Base-by-base conservation (phyloP, 257 asterid species). In the Plantago elongata region DNA sequence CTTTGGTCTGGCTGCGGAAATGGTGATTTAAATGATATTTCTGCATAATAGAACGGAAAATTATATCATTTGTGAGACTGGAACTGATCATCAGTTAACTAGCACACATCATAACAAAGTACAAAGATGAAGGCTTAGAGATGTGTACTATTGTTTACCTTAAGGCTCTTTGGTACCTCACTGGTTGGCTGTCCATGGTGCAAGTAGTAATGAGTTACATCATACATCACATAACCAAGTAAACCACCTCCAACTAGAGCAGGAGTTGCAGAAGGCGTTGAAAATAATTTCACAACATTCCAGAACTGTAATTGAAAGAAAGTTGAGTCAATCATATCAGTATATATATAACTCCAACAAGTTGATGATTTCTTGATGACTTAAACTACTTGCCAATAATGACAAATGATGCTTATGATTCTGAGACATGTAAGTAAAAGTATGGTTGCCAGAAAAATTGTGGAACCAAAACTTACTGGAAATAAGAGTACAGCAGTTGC, bases 1-100 rank as follows among this genome's bases (percentile, higher is more conserved):
- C 99, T 72, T 86, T 86, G 54, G 73, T 78, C 62, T 92, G 96
- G 68, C 86, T 55, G 22, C 95, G 95, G 80, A 89, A 89, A 72
- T 92, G 99, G 71, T 92, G 99, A 63, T 86, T 85, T 68, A 92
- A 72, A 71, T 92, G 97, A 73, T 89, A 89, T 75, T 75, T 89
- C 98, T 90, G 88, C 83, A 74, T 22, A 51, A 65, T 18, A 45
- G 18, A 22, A 47, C 17, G 9, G 45, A 48, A 62, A 14, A 34
- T 29, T 17, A 30, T 48, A 62, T 67, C 54, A 71, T 13, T 5
- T 22, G 49, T 57, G 46, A 65, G 27, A 51, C 13, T 10, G 9
- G 15, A 8, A 18, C 51, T 18, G 59, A 14, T 61, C 48, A 11
- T 27, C 50, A n/a, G 9, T 18, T 30, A 15, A 11, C 46, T 49